Percentiles rank a stretch among this genome's conserved stretches.
Evolutionary conservation across 495 filamentous ascomycete genomes (phyloP).

Genomic region (Penicillium samsonianum): DNA sequence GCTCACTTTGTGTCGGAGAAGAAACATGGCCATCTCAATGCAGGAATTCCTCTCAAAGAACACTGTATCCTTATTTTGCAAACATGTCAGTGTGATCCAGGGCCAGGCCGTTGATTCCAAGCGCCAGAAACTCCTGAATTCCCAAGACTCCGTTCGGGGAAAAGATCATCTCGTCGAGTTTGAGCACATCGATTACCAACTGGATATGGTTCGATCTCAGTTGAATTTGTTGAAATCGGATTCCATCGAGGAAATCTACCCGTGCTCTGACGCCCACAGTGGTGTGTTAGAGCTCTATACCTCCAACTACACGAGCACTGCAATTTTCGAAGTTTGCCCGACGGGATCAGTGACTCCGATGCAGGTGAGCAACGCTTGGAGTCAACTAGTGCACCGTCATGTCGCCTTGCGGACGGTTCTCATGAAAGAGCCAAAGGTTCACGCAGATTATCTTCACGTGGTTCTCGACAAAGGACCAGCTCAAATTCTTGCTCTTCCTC

Average conservation of each 20-base stretch:
- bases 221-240: not conserved
- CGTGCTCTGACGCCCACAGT: not conserved
- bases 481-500: not conserved
- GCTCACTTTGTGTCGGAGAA: not conserved
- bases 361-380: not conserved
- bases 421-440: not conserved
- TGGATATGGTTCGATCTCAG: not conserved
- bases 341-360: not conserved
- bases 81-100: not conserved
- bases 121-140: not conserved
- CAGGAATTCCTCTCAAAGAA: not conserved
- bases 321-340: not conserved
- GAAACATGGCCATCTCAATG: slow-evolving; percentile 1
- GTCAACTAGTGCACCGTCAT: not conserved
- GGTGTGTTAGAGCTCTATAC: slow-evolving; percentile 2
- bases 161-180: not conserved
- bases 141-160: not conserved
- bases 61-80: not conserved
- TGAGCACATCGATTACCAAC: not conserved
- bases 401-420: not conserved
- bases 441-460: not conserved
- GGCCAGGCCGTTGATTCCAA: not conserved
- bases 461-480: not conserved
- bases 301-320: not conserved
- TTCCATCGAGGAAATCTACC: not conserved